phyloP scores from a whole-genome alignment of 2,329 filamentous ascomycete species.

The Beauveria rudraprayagi region DNA sequence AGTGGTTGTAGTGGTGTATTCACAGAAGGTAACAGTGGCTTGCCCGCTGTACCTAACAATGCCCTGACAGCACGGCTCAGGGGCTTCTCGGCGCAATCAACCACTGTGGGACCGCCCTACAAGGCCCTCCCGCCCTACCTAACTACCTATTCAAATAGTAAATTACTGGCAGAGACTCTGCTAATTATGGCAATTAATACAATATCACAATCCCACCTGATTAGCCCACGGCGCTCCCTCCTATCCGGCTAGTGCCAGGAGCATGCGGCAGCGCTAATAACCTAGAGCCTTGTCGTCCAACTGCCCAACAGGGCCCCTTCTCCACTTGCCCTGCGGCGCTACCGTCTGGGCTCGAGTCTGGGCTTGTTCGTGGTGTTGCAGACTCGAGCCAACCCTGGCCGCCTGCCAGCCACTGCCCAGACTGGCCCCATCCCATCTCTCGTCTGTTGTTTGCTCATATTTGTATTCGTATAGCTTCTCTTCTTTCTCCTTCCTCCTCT shows the following conservation, averaged over 20 bases:
- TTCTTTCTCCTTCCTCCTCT: constrained; percentile 4
- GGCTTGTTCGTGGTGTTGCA: constrained; percentile 8
- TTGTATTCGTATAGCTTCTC: constrained; percentile 12
- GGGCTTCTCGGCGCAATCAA: neutral
- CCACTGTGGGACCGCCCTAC: neutral
- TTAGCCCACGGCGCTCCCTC: neutral
- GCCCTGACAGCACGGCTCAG: neutral
- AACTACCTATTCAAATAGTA: too few species aligned
- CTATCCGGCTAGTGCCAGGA: neutral
- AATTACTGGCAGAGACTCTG: neutral
- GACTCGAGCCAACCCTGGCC: neutral
- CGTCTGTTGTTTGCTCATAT: constrained; percentile 9
- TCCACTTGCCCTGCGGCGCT: constrained; percentile 3
- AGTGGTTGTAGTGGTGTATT: neutral
- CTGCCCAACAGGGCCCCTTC: neutral
- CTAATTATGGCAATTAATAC: neutral
- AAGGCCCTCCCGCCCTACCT: too few species aligned
- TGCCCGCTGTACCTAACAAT: neutral
- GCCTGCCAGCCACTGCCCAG: neutral
- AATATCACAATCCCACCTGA: neutral
- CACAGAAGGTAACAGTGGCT: neutral
- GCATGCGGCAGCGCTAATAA: neutral
- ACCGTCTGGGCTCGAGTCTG: constrained; percentile 9
- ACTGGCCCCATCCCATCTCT: constrained; percentile 7
- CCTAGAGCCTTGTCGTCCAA: neutral